Conservation (phyloP, 371 early-diverging fungal species). For the Zopfochytrium polystomum region DNA sequence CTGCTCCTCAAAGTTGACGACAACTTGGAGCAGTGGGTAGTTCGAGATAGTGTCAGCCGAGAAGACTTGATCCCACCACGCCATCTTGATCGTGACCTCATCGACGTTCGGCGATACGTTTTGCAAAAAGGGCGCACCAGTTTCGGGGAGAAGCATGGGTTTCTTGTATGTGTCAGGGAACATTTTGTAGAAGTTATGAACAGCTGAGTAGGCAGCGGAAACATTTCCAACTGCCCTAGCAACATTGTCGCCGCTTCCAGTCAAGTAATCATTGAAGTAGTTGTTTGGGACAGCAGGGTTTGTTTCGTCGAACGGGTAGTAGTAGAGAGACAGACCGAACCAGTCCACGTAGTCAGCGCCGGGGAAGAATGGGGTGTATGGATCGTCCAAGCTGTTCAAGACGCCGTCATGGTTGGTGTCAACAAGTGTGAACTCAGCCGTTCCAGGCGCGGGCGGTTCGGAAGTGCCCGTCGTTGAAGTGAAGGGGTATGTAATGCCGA, state of each 20-base stretch:
- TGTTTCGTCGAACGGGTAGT: conserved; percentile 1
- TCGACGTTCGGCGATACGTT: background rate
- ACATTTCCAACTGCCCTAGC: background rate
- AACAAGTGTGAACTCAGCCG: conserved; percentile 24
- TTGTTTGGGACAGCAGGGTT: conserved; percentile 4
- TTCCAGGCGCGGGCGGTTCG: background rate
- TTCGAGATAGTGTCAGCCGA: conserved; percentile 14
- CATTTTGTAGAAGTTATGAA: conserved; percentile 25
- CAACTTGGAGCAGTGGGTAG: conserved; percentile 32
- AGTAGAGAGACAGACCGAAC: conserved; percentile 28
- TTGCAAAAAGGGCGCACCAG: conserved; percentile 20
- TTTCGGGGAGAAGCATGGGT: conserved; percentile 35
- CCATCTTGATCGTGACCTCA: conserved; percentile 32
- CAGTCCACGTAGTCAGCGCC: conserved; percentile 42
- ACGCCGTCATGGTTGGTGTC: conserved; percentile 40
- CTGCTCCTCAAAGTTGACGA: conserved; percentile 39
- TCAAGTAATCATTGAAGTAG: conserved; percentile 12
- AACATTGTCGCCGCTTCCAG: conserved; percentile 6
- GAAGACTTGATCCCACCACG: conserved; percentile 48
- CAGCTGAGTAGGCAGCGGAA: conserved; percentile 1
- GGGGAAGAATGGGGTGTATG: conserved; percentile 35
- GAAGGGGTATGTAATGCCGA: conserved; percentile 41
- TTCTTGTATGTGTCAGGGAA: conserved; percentile 21
- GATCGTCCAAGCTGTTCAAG: conserved; percentile 32
- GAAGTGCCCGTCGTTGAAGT: conserved; percentile 3